Base-by-base conservation (phyloP, 2,329 filamentous ascomycete genomes). In the Colletotrichum sp. region DNA sequence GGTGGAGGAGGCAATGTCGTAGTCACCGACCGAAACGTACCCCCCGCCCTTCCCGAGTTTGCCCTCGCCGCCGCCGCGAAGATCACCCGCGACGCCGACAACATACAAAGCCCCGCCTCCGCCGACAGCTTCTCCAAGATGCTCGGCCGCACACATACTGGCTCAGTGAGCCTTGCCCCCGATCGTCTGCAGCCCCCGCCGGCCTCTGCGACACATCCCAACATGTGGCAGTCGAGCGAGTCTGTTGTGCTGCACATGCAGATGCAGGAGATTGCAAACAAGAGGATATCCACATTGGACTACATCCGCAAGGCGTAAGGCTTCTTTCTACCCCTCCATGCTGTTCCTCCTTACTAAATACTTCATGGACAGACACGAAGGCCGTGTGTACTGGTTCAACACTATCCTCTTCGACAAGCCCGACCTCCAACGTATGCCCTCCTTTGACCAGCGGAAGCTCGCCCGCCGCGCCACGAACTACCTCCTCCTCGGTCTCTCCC, bases 331-430 rank as follows among this genome's bases (percentile, higher is more conserved):
- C 43, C 33, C 34, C n/a, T 24, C 24, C 16, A 62, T 11, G 6
- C 4, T 61, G n/a, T 18, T 31, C 27, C 51, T n/a, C 8, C 38
- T 9, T 29, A 21, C 75, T 76, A n/a, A 76, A 63, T n/a, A 24
- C 29, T 4, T 8, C 18, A 58, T 27, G 8, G 68, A 66, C 81
- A 98, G 95, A 33, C 96, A 99, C 81, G 95, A 98, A 84, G 96
- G 96, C 74, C 93, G 95, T 72, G 92, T 98, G 55, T 98, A 98
- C 86, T 98, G 97, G 96, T 98, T 98, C 88, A 98, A 98, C 85
- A 98, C 97, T 0, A 91, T 98, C 74, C 93, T 98, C 80, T 98
- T 98, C 84, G 94, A 95, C 77, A 94, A 95, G 79, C 84, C 90
- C 34, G 95, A 98, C 82, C 89, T 98, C 38, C 87, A 90, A 66